Conservation (phyloP, 805 yeast species). For the Sungouiella blattae region DNA sequence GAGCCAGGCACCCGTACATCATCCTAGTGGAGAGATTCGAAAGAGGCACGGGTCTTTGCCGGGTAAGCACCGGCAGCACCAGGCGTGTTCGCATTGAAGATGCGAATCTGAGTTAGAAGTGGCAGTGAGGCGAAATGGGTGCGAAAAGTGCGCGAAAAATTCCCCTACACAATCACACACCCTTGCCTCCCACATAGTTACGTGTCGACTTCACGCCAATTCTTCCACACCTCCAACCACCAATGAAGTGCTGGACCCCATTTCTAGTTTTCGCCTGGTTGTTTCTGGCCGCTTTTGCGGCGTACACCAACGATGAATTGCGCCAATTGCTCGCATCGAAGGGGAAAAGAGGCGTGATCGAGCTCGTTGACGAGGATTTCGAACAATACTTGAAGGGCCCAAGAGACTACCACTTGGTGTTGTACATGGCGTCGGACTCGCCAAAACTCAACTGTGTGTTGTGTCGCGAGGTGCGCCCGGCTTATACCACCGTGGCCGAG, state of each 20-base stretch:
- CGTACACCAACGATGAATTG: constrained; percentile 14
- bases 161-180: no score
- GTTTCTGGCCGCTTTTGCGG: constrained; percentile 13
- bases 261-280: constrained; percentile 8
- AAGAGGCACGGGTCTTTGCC: constrained; percentile 37
- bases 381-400: constrained; percentile 55
- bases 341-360: constrained; percentile 9
- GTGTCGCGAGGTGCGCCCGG: constrained; percentile 70
- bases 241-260: constrained; percentile 9
- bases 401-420: constrained; percentile 64
- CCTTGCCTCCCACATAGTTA: no score
- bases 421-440: constrained; percentile 70
- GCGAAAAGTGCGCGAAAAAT: not conserved
- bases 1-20: constrained; percentile 28
- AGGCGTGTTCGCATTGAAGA: no score
- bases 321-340: constrained; percentile 8
- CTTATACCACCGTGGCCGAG: constrained; percentile 53
- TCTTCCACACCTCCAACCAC: no score
- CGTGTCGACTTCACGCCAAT: constrained; percentile 1
- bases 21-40: constrained; percentile 50
- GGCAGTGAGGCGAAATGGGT: not conserved
- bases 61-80: constrained; percentile 36
- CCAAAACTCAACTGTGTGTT: constrained; percentile 72
- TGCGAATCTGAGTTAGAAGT: no score
- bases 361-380: constrained; percentile 58